Evolutionary conservation across 495 filamentous ascomycete species (phyloP), one percentile per base, ranked within the genome.

Genomic region (Geoglossum glabrum): DNA sequence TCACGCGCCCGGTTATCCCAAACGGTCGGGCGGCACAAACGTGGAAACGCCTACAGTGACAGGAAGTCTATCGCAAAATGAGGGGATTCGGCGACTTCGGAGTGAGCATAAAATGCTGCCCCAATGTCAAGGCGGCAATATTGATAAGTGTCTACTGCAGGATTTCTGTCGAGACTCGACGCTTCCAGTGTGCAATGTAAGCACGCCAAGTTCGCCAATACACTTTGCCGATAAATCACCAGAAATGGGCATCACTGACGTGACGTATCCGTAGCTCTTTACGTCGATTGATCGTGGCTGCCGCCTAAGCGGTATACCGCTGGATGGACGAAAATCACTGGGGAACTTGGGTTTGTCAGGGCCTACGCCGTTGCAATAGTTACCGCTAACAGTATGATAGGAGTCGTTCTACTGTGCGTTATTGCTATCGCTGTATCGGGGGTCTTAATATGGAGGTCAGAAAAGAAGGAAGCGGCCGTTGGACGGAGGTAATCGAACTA

Each of bases 81-180:
- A 13, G 2, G 11, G 40, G 40, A 21, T 45, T 45, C n/a, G 40
- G 40, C n/a, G 40, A 45, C 17, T 45, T 45, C n/a, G 40, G 40
- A 21, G 40, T 45, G n/a, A 45, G 40, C 13, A 21, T 21, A 45
- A 21, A 21, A 1, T 21, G 10, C 17, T 13, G 40, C 13, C 13
- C n/a, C 13, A 21, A 21, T 19, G 10, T 9, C n/a, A 10, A 5
- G n/a, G n/a, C 7, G 3, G 15, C 13, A 19, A 21, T 21, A 45
- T 45, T 45, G 40, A 45, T 19, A 13, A 45, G 3, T 10, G 17
- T 21, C 10, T 5, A 45, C 40, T 10, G 40, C 30, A 94, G 86
- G 74, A 92, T 72, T 95, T 99, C 69, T 99, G 92, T 81, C 84
- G 85, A 64, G 87, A 95, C 73, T 89, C 89, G 61, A 96, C 90